Evolutionary conservation across 306 rosid species (phyloP).

Genomic region (Dryas octopetala): DNA sequence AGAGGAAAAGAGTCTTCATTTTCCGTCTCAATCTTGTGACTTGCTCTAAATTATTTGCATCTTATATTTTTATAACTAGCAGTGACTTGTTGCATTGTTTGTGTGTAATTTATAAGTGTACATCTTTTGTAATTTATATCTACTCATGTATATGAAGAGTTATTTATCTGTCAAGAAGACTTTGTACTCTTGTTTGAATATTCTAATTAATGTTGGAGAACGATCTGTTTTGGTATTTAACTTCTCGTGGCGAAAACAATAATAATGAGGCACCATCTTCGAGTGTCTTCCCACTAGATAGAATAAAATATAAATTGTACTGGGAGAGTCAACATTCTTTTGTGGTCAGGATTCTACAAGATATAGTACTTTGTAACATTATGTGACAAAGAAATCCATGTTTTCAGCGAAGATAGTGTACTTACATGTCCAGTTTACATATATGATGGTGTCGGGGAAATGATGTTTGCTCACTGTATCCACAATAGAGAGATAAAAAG

Average conservation of each 20-base stretch:
- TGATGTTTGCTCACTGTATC: conserved; percentile 12
- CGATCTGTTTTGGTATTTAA: not conserved
- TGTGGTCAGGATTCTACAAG: conserved; percentile 6
- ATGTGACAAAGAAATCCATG: not conserved
- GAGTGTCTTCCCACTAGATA: not conserved
- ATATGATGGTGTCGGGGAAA: conserved; percentile 14
- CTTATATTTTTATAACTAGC: conserved; percentile 37
- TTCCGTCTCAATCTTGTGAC: conserved; percentile 26
- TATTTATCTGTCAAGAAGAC: conserved; percentile 17
- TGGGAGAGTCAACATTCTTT: not conserved
- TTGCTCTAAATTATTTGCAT: conserved; percentile 39
- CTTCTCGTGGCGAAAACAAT: not conserved
- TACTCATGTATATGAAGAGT: conserved; percentile 21
- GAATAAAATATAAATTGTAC: not conserved
- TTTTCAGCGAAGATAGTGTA: conserved; percentile 13
- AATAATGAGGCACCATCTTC: not conserved
- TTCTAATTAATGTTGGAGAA: conserved; percentile 3
- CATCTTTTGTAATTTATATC: conserved; percentile 62
- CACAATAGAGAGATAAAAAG: conserved; percentile 22
- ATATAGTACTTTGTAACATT: not conserved
- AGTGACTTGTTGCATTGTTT: conserved; percentile 55
- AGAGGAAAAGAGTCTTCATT: conserved; percentile 42
- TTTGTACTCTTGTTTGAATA: conserved; percentile 9
- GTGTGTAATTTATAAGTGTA: conserved; percentile 53
- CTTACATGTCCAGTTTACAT: conserved; percentile 6